A percentile compares a stretch with the other conserved stretches of the same genome.
Conservation (phyloP, 805 yeast genomes). For the Zygotorulaspora danielsina region DNA sequence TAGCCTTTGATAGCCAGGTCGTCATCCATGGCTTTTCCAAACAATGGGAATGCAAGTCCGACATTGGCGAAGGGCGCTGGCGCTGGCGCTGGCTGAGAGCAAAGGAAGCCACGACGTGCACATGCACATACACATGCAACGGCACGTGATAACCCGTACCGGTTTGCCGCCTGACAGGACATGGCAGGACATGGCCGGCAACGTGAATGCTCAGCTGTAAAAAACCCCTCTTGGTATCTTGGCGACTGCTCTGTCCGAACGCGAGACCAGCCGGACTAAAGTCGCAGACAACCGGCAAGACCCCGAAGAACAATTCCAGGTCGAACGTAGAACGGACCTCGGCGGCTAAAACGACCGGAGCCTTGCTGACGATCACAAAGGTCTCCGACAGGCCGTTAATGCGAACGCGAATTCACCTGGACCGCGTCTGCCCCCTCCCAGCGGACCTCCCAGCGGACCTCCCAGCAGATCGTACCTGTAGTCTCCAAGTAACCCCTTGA, state of each 20-base stretch:
- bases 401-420: constrained; percentile 24
- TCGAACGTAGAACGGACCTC: constrained; percentile 48
- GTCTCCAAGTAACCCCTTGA: constrained; percentile 48
- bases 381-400: constrained; percentile 49
- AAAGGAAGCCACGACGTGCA: too few species aligned
- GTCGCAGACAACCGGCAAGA: constrained; percentile 52
- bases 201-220: constrained; percentile 43
- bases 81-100: too few species aligned
- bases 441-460: too few species aligned
- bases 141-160: too few species aligned
- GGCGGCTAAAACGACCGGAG: constrained; percentile 53
- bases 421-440: constrained; percentile 37
- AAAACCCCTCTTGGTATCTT: constrained; percentile 30
- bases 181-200: constrained; percentile 40
- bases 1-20: constrained; percentile 45
- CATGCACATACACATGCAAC: too few species aligned
- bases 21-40: constrained; percentile 56
- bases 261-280: constrained; percentile 43
- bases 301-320: constrained; percentile 58
- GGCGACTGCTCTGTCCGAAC: constrained; percentile 45
- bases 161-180: too few species aligned
- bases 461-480: constrained; percentile 37
- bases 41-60: constrained; percentile 61
- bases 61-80: constrained; percentile 39
- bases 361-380: constrained; percentile 43